These are phyloP conservation scores for Pleurotus eryngii DNA, from an alignment of 768 basidiomycete species.

Conservation along the genomic window DNA sequence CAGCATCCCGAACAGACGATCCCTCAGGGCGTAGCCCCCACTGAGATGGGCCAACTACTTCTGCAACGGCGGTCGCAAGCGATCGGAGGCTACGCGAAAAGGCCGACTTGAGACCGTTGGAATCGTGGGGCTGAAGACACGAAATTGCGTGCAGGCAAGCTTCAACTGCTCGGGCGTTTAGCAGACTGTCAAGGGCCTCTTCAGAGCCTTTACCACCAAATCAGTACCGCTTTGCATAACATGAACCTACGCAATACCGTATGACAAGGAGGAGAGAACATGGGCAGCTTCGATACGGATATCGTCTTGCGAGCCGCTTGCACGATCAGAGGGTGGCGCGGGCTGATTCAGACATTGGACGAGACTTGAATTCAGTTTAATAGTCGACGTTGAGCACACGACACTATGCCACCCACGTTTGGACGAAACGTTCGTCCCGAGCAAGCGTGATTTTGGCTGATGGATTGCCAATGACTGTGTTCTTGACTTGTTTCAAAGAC, in stretches of 20 bases:
- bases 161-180: conserved; percentile 53
- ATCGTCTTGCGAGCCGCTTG: conserved; percentile 41
- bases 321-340: conserved; percentile 25
- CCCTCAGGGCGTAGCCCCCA: conserved; percentile 57
- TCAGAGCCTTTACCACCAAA: conserved; percentile 48
- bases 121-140: conserved; percentile 35
- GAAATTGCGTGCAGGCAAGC: conserved; percentile 64
- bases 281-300: conserved; percentile 73
- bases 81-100: conserved; percentile 63
- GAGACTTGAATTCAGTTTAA: conserved; percentile 37
- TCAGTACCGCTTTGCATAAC: not conserved
- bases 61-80: conserved; percentile 56
- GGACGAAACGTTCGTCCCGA: conserved; percentile 52
- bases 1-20: conserved; percentile 41
- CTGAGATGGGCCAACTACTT: conserved; percentile 64
- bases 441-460: conserved; percentile 62
- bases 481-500: conserved; percentile 60
- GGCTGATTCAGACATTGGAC: conserved; percentile 55
- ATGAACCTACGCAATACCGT: conserved; percentile 37
- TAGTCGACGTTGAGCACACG: conserved; percentile 1
- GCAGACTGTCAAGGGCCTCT: conserved; percentile 53
- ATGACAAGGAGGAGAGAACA: conserved; percentile 69
- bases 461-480: conserved; percentile 77
- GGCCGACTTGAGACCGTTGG: conserved; percentile 45
- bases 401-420: conserved; percentile 37